Evolutionary conservation across 2,329 filamentous ascomycete species (phyloP).

Genomic region (Pezicula carpinea): DNA sequence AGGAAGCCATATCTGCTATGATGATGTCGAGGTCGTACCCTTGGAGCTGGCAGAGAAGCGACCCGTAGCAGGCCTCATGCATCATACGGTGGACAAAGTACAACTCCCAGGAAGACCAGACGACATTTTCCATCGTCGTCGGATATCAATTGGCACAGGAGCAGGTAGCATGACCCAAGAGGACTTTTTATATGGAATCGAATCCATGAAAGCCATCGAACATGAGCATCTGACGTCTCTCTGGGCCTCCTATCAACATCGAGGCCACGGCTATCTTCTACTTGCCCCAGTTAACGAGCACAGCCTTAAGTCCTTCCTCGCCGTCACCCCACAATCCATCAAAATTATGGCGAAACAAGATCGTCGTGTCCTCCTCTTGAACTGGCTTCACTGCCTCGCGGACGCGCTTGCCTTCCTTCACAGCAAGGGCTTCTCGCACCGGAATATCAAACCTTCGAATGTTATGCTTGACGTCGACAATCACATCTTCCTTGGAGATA

Average conservation of each 20-base stretch:
- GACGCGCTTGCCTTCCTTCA: slow-evolving; percentile 67
- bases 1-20: slow-evolving; percentile 59
- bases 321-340: slow-evolving; percentile 56
- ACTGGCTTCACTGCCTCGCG: slow-evolving; percentile 70
- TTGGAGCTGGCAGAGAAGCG: slow-evolving; percentile 61
- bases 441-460: slow-evolving; percentile 66
- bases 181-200: slow-evolving; percentile 58
- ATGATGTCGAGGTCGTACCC: slow-evolving; percentile 64
- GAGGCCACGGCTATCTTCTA: slow-evolving; percentile 59
- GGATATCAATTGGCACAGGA: slow-evolving; percentile 46
- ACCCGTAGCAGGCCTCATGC: slow-evolving; percentile 32
- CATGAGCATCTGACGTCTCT: slow-evolving; percentile 68
- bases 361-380: slow-evolving; percentile 56
- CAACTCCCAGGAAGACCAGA: slow-evolving; percentile 58
- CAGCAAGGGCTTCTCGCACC: slow-evolving; percentile 57
- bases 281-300: slow-evolving; percentile 63
- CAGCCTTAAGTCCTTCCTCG: slow-evolving; percentile 62
- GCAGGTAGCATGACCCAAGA: slow-evolving; percentile 41
- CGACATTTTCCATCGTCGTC: slow-evolving; percentile 51
- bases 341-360: slow-evolving; percentile 57
- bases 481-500: slow-evolving; percentile 63
- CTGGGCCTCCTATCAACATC: slow-evolving; percentile 66
- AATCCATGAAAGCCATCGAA: slow-evolving; percentile 51
- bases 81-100: slow-evolving; percentile 50
- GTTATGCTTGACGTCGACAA: slow-evolving; percentile 63